These are phyloP conservation scores for Lineolata rhizophorae DNA, from an alignment of 495 filamentous ascomycete species.

Conservation along the genomic window DNA sequence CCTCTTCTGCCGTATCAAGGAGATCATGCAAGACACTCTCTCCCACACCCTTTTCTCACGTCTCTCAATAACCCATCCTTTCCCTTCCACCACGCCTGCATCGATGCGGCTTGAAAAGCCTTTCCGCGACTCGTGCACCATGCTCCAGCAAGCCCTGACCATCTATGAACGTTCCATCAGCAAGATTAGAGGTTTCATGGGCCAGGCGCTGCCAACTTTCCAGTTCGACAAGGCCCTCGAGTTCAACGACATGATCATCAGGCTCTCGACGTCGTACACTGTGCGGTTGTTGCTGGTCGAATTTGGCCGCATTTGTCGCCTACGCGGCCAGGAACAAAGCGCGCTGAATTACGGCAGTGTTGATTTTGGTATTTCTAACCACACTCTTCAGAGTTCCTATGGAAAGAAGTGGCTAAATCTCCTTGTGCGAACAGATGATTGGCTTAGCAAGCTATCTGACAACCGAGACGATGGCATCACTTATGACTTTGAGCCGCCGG, in stretches of 20 bases:
- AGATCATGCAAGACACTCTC: conserved; percentile 11
- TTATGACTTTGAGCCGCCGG: too few species aligned
- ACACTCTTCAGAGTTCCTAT: background rate
- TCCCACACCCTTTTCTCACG: conserved; percentile 9
- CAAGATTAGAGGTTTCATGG: background rate
- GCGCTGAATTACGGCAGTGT: background rate
- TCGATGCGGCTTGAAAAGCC: background rate
- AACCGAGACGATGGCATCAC: too few species aligned
- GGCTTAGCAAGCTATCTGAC: too few species aligned
- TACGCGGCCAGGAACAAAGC: background rate
- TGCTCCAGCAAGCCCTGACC: background rate
- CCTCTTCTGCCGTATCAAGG: conserved; percentile 4
- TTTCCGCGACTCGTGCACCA: background rate
- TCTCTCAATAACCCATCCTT: conserved; percentile 8
- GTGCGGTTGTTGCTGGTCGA: background rate
- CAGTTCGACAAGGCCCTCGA: background rate
- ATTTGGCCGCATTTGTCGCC: background rate
- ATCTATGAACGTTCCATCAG: background rate
- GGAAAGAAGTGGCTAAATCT: background rate
- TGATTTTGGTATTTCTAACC: background rate
- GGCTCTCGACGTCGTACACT: background rate
- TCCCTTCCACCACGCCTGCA: background rate
- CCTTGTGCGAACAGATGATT: background rate
- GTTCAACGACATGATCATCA: background rate
- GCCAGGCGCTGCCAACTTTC: background rate